Evolutionary conservation across 257 asterid species (phyloP), one percentile per base, ranked within the genome.

Genomic region (Echium plantagineum): DNA sequence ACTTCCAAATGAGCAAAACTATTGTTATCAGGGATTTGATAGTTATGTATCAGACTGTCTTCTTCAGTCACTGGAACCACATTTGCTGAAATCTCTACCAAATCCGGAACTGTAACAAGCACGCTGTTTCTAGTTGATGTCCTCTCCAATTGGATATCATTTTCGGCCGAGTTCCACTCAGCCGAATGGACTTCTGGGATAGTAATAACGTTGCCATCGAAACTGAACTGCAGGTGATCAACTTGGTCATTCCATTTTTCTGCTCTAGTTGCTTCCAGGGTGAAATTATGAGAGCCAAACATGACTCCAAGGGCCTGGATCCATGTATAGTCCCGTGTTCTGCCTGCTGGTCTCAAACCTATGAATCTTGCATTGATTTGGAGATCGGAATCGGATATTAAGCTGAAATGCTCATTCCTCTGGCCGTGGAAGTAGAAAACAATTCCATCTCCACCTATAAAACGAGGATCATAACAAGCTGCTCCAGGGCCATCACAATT

Each of bases 341-440:
- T 68, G 17, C 62, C 58, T 9, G 30, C 42, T 31, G 67, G 67
- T 21, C 55, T 59, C 5, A 68, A 35, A 35, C 72, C 72, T 15
- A 68, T 61, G 67, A 68, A 68, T 31, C 54, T 66, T 22, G 59
- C 72, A 57, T 68, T 68, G 55, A 68, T 68, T 62, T 68, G 72
- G 4, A 61, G 30, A n/a, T 55, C 61, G 5, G 19, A 31, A n/a
- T 68, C 71, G 18, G 72, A 67, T n/a, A 68, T 55, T 55, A 68
- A 10, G 63, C 62, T 68, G 32, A 68, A 68, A 49, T 68, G 72
- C 46, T 68, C 72, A 21, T 61, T 52, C 17, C 20, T 62, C 30
- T 61, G 62, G 20, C 72, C 67, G 49, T 68, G 72, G 53, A 68
- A 68, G 46, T 68, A 68, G 72, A 68, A 68, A 10, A 68, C 72